Conservation (phyloP, 2,329 filamentous ascomycete species). For the Xylariaceae sp. region DNA sequence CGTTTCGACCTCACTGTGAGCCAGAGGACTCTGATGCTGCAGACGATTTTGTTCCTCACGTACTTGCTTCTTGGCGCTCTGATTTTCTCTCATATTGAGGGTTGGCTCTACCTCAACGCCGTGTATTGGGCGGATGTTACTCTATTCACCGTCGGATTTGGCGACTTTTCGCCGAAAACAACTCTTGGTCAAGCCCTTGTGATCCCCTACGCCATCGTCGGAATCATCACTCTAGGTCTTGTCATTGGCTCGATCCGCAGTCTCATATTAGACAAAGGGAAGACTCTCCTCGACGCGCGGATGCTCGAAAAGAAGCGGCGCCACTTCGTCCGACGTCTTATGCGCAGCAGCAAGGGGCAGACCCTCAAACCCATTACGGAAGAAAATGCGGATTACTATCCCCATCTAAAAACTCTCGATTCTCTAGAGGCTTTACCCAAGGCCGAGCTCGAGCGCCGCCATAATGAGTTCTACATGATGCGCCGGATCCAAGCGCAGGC, state of each 20-base stretch:
- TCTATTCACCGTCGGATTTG: constrained; percentile 59
- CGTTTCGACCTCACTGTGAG: constrained; percentile 73
- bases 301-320: constrained; percentile 57
- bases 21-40: constrained; percentile 82
- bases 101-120: constrained; percentile 71
- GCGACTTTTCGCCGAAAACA: constrained; percentile 47
- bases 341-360: constrained; percentile 40
- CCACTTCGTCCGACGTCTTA: constrained; percentile 41
- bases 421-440: constrained; percentile 19
- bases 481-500: constrained; percentile 67
- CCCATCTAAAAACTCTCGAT: constrained; percentile 17
- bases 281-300: constrained; percentile 48
- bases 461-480: constrained; percentile 74
- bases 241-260: constrained; percentile 75
- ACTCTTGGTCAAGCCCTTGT: constrained; percentile 63
- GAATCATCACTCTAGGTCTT: constrained; percentile 78
- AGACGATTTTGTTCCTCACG: constrained; percentile 79
- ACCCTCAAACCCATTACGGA: constrained; percentile 46
- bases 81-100: constrained; percentile 67
- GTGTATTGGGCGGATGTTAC: constrained; percentile 76
- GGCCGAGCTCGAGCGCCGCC: constrained; percentile 55
- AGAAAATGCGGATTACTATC: constrained; percentile 18
- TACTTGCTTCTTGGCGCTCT: constrained; percentile 75
- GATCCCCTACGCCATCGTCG: constrained; percentile 77
- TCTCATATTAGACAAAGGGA: constrained; percentile 54